Evolutionary conservation across 2,329 filamentous ascomycete species (phyloP).

Genomic region (Pseudogymnoascus sp.): DNA sequence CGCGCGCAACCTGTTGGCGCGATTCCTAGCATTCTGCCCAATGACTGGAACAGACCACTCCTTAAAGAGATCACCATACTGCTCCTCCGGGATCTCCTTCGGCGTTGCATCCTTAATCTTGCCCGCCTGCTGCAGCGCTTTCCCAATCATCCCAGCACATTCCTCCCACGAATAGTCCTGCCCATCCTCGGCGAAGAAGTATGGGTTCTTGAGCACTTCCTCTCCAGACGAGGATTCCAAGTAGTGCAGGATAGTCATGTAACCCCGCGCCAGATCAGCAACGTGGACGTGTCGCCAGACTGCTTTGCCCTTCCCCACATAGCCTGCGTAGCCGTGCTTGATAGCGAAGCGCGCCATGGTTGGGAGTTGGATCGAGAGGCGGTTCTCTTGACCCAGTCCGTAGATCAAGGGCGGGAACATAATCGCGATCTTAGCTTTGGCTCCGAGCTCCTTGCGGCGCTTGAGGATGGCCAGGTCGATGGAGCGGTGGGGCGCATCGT

Average conservation of each 20-base stretch:
- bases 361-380: constrained; percentile 41
- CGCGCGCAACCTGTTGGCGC: constrained; percentile 36
- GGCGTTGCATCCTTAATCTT: constrained; percentile 32
- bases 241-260: constrained; percentile 38
- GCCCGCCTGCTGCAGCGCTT: constrained; percentile 32
- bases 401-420: constrained; percentile 43
- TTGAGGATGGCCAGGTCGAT: constrained; percentile 40
- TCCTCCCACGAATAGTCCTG: constrained; percentile 38
- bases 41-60: constrained; percentile 31
- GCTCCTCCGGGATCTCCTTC: constrained; percentile 29
- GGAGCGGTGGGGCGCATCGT: constrained; percentile 36
- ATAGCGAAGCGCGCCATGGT: constrained; percentile 40
- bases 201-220: constrained; percentile 36
- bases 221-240: constrained; percentile 31
- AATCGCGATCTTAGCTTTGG: constrained; percentile 39
- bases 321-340: constrained; percentile 25
- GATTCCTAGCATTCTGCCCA: constrained; percentile 37
- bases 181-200: constrained; percentile 43
- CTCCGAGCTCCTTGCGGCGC: constrained; percentile 30
- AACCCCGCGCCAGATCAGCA: constrained; percentile 39
- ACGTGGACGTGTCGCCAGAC: constrained; percentile 41
- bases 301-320: constrained; percentile 37
- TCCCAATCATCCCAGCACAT: constrained; percentile 33
- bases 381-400: constrained; percentile 35
- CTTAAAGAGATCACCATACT: constrained; percentile 36